phyloP scores from a whole-genome alignment of 2,329 filamentous ascomycete genomes.

The Exophiala mesophila region DNA sequence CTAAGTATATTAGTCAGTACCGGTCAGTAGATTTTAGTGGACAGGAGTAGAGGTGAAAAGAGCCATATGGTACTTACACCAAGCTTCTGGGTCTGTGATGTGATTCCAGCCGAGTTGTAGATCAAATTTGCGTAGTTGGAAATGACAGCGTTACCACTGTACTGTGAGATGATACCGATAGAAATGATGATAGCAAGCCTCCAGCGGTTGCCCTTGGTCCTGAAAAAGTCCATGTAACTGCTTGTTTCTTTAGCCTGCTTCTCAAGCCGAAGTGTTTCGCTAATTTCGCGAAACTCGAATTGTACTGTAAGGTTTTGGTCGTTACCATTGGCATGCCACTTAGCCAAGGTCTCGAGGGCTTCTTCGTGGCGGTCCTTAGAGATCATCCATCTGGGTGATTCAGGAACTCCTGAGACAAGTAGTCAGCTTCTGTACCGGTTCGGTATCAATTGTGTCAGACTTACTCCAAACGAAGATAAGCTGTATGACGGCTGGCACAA shows the following conservation, averaged over 20 bases:
- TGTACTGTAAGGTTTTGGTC: conserved; percentile 57
- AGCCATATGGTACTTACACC: conserved; percentile 21
- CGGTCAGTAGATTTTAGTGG: background rate
- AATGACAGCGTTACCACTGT: conserved; percentile 24
- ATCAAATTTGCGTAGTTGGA: conserved; percentile 23
- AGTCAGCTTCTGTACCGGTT: background rate
- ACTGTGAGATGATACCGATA: conserved; percentile 16
- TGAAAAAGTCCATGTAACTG: conserved; percentile 40
- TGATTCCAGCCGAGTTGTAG: conserved; percentile 25
- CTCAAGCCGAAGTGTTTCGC: conserved; percentile 66
- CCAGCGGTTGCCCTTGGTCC: conserved; percentile 26
- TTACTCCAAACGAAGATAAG: conserved; percentile 57
- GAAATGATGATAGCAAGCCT: conserved; percentile 27
- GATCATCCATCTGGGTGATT: conserved; percentile 61
- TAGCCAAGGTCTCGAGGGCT: conserved; percentile 2
- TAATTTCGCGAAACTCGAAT: conserved; percentile 60
- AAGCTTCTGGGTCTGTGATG: conserved; percentile 12
- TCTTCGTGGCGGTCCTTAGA: background rate
- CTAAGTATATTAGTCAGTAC: conserved; percentile 21
- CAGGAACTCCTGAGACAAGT: conserved; percentile 43
- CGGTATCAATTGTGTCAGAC: background rate
- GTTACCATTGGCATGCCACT: conserved; percentile 45
- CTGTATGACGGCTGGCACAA: conserved; percentile 61
- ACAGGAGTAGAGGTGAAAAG: background rate
- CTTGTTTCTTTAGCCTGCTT: conserved; percentile 61